Conservation (phyloP, 805 yeast species). For the Komagataella ulmi region DNA sequence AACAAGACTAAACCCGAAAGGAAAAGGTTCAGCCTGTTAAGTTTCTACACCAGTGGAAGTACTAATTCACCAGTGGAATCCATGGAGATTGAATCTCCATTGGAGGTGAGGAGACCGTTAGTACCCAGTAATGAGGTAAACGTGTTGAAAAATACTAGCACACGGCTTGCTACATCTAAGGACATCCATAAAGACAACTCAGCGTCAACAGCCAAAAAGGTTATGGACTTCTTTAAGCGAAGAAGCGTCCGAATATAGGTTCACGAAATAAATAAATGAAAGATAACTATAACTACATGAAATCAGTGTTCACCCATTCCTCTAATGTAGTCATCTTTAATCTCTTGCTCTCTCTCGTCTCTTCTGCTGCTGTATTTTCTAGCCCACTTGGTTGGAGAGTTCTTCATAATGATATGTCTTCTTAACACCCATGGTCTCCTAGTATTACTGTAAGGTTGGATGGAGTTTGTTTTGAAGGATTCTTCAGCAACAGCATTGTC, state of each 20-base stretch:
- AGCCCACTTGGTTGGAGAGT: constrained; percentile 22
- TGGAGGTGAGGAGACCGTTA: constrained; percentile 1
- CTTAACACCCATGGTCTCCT: constrained; percentile 23
- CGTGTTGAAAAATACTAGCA: constrained; percentile 8
- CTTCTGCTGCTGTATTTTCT: constrained; percentile 19
- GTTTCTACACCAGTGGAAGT: constrained; percentile 17
- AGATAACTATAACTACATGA: background rate
- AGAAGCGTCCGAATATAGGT: constrained; percentile 29
- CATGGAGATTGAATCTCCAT: background rate
- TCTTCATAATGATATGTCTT: constrained; percentile 24
- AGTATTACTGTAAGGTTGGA: constrained; percentile 18
- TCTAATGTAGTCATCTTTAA: constrained; percentile 20
- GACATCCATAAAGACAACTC: constrained; percentile 32
- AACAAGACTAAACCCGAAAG: constrained; percentile 12
- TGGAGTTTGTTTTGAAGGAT: constrained; percentile 58
- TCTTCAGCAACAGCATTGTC: constrained; percentile 63
- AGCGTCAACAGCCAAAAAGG: constrained; percentile 65
- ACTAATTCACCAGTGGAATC: background rate
- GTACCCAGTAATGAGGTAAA: constrained; percentile 21
- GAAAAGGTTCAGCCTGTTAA: constrained; percentile 27
- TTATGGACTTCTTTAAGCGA: constrained; percentile 68
- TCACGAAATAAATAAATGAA: background rate
- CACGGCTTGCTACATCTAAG: constrained; percentile 13
- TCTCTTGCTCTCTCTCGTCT: constrained; percentile 17
- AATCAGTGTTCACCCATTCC: constrained; percentile 17